Evolutionary conservation across 2,329 filamentous ascomycete species (phyloP), one percentile per base, ranked within the genome.

Genomic region (Talaromyces sp.): DNA sequence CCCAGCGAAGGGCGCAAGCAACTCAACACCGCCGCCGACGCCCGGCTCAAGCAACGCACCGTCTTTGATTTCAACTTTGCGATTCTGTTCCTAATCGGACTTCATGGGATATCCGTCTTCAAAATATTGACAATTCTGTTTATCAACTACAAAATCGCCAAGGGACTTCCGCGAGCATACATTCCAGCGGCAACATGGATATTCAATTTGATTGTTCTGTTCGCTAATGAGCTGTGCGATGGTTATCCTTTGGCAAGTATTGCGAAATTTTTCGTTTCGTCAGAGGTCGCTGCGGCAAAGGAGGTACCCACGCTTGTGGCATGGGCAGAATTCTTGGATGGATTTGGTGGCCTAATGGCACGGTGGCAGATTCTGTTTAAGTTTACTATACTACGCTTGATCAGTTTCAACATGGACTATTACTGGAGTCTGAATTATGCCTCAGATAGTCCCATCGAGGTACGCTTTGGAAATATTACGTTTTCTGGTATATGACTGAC

Each of bases 281-380:
- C 71, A 22, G 67, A 79, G 5, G 72, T 75, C 25, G 73, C 78
- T 10, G 71, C 77, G 25, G 70, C 77, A 0, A 78, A 80, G 1
- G 75, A 82, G 10, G 79, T 81, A 19, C 79, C 81, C 8, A 66
- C 75, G 2, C 73, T 88, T 45, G 80, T 86, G 39, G 81, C 83
- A 22, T 89, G 89, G 82, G 93, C 88, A 8, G 81, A 82, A 50
- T 90, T 86, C 81, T 81, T 98, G 17, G 95, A 99, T 78, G 83
- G 84, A 61, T 89, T 90, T 69, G 88, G 92, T 8, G 95, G 95
- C 0, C 81, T 99, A n/a, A 88, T 96, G 74, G 84, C 89, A 0
- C 86, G 94, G 66, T 99, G 95, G 95, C 92, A 98, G 76, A 89
- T 99, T n/a, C 84, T 97, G 5, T 99, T 99, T 84, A 99, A 99